Percentiles rank a stretch among this genome's conserved stretches.
Evolutionary conservation across 192 early-diverging fungal species (phyloP).

Genomic region (Coemansia sp.): DNA sequence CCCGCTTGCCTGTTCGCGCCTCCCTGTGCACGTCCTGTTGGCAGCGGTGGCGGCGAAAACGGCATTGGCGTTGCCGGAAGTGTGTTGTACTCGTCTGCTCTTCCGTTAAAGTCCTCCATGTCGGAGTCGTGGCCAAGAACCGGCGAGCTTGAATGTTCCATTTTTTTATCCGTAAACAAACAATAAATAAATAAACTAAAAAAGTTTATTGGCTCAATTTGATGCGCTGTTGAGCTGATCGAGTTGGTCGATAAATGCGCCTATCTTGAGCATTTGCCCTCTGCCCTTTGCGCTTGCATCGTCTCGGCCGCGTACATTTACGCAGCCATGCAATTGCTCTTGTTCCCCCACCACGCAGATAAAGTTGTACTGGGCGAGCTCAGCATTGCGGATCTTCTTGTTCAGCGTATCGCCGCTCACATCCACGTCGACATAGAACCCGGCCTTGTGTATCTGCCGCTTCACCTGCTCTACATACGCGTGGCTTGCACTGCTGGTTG

Average conservation of each 20-base stretch:
- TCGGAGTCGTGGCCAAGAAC: constrained; percentile 3
- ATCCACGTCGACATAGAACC: constrained; percentile 87
- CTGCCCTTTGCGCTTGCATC: constrained; percentile 77
- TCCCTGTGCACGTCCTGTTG: constrained; percentile 9
- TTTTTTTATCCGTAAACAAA: constrained; percentile 34
- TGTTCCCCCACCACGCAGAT: constrained; percentile 92
- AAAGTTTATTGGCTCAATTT: not conserved
- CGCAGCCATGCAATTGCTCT: constrained; percentile 80
- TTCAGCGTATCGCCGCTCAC: constrained; percentile 74
- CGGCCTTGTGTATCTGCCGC: constrained; percentile 64
- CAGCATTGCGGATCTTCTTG: constrained; percentile 96
- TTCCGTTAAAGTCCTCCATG: constrained; percentile 24
- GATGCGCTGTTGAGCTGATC: constrained; percentile 57
- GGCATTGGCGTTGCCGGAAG: constrained; percentile 45
- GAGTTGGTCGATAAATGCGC: constrained; percentile 66
- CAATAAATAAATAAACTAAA: constrained; percentile 1
- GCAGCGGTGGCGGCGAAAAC: constrained; percentile 35
- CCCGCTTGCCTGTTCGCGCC: not conserved
- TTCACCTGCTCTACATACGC: constrained; percentile 76
- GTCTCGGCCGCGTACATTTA: constrained; percentile 90
- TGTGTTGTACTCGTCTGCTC: constrained; percentile 25
- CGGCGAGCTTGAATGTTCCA: constrained; percentile 3
- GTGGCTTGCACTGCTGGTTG: constrained; percentile 71
- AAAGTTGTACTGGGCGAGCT: constrained; percentile 94
- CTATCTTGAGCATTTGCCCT: constrained; percentile 73